Evolutionary conservation across 441 rosid genomes (phyloP), one percentile per base, ranked within the genome.

Genomic region (Adansonia grandidieri): DNA sequence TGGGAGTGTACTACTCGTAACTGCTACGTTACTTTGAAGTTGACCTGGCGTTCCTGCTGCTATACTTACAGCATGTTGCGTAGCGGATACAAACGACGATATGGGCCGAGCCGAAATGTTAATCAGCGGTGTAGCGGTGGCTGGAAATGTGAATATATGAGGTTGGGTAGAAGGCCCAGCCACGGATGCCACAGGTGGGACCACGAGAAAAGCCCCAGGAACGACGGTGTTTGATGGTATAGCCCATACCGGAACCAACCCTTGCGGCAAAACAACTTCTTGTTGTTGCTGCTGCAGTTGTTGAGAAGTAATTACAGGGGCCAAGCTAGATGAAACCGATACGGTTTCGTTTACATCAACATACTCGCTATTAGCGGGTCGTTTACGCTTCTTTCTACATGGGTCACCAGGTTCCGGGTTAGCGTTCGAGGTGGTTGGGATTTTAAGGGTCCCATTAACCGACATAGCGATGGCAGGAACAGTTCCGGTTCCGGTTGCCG

Each of bases 391-490:
- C 87, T 85, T 88, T 81, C 81, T 88, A 15, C 67, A 64, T 4
- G 80, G 81, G 37, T 81, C 87, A 6, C 80, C 86, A 2, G 74
- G 53, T 10, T 79, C 88, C 0, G 87, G 64, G 70, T 66, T 78
- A n/a, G 79, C 81, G 84, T 80, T 82, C 5, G 86, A 75, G 9
- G 94, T 84, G 6, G 92, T 85, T 6, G 91, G 94, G 63, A 90
- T 89, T 84, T 89, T 89, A 7, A 89, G 83, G 6, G 90, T 79
- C 53, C 94, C 94, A 70, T 86, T 89, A 11, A 90, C 89, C 44
- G 92, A 90, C 89, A 87, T 86, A 64, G 94, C 92, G 19, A 90
- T 86, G 32, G 92, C 91, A 8, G 91, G 91, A 75, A 90, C 84
- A 2, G 94, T 90, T 40, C 91, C 90, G 32, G 92, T 85, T 0